Base-by-base conservation (phyloP, 75 land plant genomes). In the Azolla pinnata region DNA sequence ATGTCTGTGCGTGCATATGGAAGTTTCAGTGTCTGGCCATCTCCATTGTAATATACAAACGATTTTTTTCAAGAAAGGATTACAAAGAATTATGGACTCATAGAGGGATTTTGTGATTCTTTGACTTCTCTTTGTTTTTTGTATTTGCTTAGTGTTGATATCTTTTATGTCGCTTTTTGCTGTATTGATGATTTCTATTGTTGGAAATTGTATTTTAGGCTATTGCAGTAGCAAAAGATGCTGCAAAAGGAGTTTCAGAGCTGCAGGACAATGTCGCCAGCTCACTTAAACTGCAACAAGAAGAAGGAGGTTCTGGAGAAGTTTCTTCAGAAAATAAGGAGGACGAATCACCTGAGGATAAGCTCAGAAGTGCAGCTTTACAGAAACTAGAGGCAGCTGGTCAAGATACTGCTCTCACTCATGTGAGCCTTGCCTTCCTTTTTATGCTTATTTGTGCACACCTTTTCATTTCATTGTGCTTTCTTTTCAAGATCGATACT, bases 301-400 rank as follows among this genome's bases (percentile, higher is more conserved):
- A 46, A 17, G 49, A 14, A 2, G 49, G 21, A 18, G 49, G 23
- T 4, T n/a, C n/a, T n/a, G n/a, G n/a, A n/a, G 17, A 4, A 3
- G 17, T 18, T 14, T 18, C 49, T 18, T 46, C 49, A 46, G 10
- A 3, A 4, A 3, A 2, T 17, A 14, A 4, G 49, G 49, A 46
- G 49, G 21, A 18, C 2, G 49, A 3, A 4, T 23, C 21, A 18
- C 49, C 49, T 46, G 10, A 46, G 21, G 49, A 46, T 23, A 46
- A 46, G 49, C 17, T 46, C 3, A 4, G 49, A 14, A 4, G 49
- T 4, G 49, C 17, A 46, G 17, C 49, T 14, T 17, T 46, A 46
- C 4, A 46, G 17, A 46, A 46, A 23, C 49, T 46, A 23, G 49
- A 46, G 21, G 49, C n/a, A 46, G 49, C 49, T 46, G 49, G 49